Percentiles rank a stretch among this genome's conserved stretches.
These are phyloP conservation scores for Trypanosoma mega DNA, from an alignment of 208 protist genomes.

Conservation along the genomic window DNA sequence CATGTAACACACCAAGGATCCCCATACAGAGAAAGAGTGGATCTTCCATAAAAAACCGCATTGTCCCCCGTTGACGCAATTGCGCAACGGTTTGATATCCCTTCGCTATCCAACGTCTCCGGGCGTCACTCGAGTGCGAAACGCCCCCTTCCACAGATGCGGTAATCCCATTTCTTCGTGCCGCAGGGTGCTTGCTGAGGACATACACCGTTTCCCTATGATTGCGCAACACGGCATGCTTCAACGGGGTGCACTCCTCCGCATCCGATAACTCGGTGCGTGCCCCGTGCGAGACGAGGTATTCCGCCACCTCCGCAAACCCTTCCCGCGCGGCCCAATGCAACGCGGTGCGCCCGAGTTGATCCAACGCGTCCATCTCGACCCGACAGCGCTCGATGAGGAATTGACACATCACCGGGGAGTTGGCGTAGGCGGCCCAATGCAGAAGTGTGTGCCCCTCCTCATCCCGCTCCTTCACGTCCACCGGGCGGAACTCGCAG, in stretches of 20 bases:
- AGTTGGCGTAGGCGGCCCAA: conserved; percentile 77
- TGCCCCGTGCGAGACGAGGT: conserved; percentile 53
- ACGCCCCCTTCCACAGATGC: background rate
- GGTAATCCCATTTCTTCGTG: background rate
- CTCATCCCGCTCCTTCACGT: conserved; percentile 40
- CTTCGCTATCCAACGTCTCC: background rate
- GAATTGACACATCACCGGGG: conserved; percentile 54
- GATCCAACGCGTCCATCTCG: conserved; percentile 45
- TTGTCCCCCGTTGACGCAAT: conserved; percentile 44
- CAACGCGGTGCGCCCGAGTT: conserved; percentile 63
- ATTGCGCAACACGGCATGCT: conserved; percentile 55
- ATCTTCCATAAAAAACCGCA: conserved; percentile 43
- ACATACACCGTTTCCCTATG: conserved; percentile 63
- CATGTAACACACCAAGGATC: conserved; percentile 33
- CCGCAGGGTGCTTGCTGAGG: conserved; percentile 25
- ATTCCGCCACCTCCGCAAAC: conserved; percentile 58
- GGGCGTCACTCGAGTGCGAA: too few relatives aligned
- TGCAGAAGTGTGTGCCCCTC: conserved; percentile 73
- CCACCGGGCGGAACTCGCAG: conserved; percentile 44
- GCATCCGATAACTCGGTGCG: conserved; percentile 33
- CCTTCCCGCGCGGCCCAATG: conserved; percentile 83
- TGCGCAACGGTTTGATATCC: conserved; percentile 42
- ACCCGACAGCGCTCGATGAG: conserved; percentile 64
- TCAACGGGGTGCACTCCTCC: conserved; percentile 56
- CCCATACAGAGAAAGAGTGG: conserved; percentile 45